Evolutionary conservation across 371 early-diverging fungal genomes (phyloP).

Genomic region (Syncephalis plumigaleata): DNA sequence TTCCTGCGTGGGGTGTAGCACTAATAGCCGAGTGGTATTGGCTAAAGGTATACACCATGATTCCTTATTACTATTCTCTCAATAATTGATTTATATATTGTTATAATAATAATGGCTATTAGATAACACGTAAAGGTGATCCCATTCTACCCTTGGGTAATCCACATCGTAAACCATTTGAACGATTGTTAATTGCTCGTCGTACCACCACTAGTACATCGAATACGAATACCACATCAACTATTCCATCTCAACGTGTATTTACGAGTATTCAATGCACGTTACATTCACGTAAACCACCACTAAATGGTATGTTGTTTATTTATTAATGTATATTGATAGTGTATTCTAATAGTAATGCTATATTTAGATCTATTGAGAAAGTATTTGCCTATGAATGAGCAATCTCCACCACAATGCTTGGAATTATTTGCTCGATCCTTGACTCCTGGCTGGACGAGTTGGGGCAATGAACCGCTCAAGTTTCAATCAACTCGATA

Average conservation of each 20-base stretch:
- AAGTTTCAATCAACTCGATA: slow-evolving; percentile 25
- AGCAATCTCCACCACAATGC: slow-evolving; percentile 11
- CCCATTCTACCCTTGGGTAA: slow-evolving; percentile 29
- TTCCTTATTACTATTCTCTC: too few species aligned
- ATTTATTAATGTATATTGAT: slow-evolving; percentile 3
- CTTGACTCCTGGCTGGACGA: slow-evolving; percentile 35
- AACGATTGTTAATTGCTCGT: slow-evolving; percentile 34
- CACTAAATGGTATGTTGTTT: slow-evolving; percentile 19
- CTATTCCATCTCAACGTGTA: neutral
- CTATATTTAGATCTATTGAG: too few species aligned
- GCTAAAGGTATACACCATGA: slow-evolving; percentile 36
- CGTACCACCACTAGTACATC: too few species aligned
- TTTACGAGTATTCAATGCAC: slow-evolving; percentile 1
- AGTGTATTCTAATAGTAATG: neutral
- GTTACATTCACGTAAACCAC: slow-evolving; percentile 52
- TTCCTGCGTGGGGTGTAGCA: slow-evolving; percentile 40
- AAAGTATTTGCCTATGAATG: slow-evolving; percentile 1
- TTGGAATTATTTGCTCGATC: slow-evolving; percentile 60
- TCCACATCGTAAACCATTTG: slow-evolving; percentile 45
- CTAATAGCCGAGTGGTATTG: slow-evolving; percentile 41
- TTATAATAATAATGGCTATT: too few species aligned
- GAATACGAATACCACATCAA: neutral
- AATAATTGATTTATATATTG: too few species aligned
- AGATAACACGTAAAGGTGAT: slow-evolving; percentile 26
- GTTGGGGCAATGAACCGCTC: slow-evolving; percentile 64